Conservation (phyloP, 1,284 basidiomycete species). For the Xanthoconium separans region DNA sequence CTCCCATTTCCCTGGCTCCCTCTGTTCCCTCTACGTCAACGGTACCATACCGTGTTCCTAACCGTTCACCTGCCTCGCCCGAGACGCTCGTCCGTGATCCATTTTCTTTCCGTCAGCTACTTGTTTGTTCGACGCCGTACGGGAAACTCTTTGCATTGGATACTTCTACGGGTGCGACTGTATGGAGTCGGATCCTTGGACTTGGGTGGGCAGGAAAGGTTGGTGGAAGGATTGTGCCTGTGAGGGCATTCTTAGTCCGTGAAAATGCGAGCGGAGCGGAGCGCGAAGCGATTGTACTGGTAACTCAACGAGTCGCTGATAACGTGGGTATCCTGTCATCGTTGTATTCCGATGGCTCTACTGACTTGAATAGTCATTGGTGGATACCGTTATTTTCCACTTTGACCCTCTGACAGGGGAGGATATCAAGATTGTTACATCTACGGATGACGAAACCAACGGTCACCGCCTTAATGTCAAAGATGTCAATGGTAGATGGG, state of each 20-base stretch:
- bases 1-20: constrained; percentile 34
- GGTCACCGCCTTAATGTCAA: constrained; percentile 4
- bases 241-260: constrained; percentile 43
- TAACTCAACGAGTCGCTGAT: constrained; percentile 58
- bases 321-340: constrained; percentile 47
- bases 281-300: constrained; percentile 51
- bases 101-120: constrained; percentile 87
- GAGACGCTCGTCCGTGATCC: constrained; percentile 61
- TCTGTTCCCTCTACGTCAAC: constrained; percentile 19
- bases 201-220: constrained; percentile 61
- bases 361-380: constrained; percentile 36
- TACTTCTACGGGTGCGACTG: constrained; percentile 68
- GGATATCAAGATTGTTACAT: constrained; percentile 38
- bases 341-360: not conserved
- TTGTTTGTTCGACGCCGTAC: constrained; percentile 68
- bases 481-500: constrained; percentile 10
- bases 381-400: constrained; percentile 76
- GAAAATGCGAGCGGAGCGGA: constrained; percentile 9
- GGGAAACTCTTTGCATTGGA: constrained; percentile 87
- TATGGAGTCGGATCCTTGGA: constrained; percentile 76
- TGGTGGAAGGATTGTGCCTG: constrained; percentile 52
- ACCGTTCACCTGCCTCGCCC: constrained; percentile 30
- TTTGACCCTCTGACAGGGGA: constrained; percentile 78
- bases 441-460: constrained; percentile 4
- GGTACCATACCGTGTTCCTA: constrained; percentile 34